phyloP scores from a whole-genome alignment of 1,284 basidiomycete genomes.

The Moesziomyces antarcticus region DNA sequence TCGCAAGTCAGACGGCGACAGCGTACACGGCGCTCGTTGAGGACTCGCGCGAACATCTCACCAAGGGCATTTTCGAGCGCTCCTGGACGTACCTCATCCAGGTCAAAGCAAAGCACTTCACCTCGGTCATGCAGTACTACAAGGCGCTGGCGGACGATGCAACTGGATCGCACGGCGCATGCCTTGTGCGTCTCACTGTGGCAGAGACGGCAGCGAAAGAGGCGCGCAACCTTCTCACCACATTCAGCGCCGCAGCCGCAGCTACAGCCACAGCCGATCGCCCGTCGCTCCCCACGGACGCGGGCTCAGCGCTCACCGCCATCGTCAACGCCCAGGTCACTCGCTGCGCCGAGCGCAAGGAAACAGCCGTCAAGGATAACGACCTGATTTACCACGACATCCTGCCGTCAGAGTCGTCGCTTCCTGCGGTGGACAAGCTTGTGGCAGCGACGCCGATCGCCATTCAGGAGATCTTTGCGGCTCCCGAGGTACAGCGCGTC shows the following conservation, averaged over 20 bases:
- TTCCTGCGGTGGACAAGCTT: slow-evolving; percentile 83
- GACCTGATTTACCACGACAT: slow-evolving; percentile 99
- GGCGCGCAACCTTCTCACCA: slow-evolving; percentile 76
- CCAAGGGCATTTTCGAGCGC: slow-evolving; percentile 93
- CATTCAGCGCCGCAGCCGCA: slow-evolving; percentile 80
- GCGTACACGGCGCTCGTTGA: slow-evolving; percentile 84
- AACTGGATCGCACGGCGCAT: slow-evolving; percentile 84
- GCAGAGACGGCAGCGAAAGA: slow-evolving; percentile 88
- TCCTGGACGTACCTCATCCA: slow-evolving; percentile 90
- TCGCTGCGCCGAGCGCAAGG: slow-evolving; percentile 80
- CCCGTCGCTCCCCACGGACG: slow-evolving; percentile 88
- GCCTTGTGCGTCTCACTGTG: slow-evolving; percentile 81
- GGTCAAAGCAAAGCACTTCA: slow-evolving; percentile 90
- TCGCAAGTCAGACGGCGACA: slow-evolving; percentile 83
- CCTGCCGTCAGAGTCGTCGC: slow-evolving; percentile 80
- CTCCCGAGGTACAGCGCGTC: slow-evolving; percentile 91
- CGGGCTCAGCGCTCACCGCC: slow-evolving; percentile 80
- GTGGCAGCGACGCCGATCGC: slow-evolving; percentile 82
- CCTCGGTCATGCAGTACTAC: slow-evolving; percentile 87
- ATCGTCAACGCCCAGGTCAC: slow-evolving; percentile 85
- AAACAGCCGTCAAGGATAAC: slow-evolving; percentile 86
- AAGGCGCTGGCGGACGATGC: slow-evolving; percentile 82
- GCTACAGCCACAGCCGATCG: slow-evolving; percentile 69
- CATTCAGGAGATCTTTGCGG: slow-evolving; percentile 92
- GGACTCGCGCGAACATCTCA: slow-evolving; percentile 94